Evolutionary conservation across 1,139 yeast species (phyloP).

Genomic region (Torulaspora globosa): DNA sequence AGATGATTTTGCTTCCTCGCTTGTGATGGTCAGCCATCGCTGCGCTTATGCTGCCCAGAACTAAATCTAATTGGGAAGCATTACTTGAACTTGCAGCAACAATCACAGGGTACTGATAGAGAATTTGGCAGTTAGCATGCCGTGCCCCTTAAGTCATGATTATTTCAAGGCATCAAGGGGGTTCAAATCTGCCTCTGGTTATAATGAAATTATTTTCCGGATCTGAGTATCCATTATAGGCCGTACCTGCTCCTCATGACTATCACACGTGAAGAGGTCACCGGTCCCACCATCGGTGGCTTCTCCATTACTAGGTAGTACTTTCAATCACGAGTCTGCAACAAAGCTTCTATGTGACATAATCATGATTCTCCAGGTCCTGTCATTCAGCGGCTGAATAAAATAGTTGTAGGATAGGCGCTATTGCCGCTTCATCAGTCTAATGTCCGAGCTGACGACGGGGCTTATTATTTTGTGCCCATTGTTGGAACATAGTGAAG

Average conservation of each 20-base stretch:
- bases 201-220: neutral
- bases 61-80: neutral
- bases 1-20: neutral
- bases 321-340: neutral
- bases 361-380: neutral
- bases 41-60: neutral
- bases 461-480: no score
- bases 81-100: neutral
- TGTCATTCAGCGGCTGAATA: neutral
- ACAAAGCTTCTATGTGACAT: neutral
- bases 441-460: no score
- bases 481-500: no score
- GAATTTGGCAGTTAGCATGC: neutral
- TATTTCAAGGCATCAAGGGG: no score
- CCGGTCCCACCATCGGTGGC: neutral
- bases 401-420: no score
- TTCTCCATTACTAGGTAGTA: neutral
- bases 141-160: no score
- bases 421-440: no score
- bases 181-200: no score
- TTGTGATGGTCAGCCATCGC: neutral
- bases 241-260: neutral
- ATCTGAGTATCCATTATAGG: neutral
- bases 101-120: neutral
- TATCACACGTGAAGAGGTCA: neutral